Base-by-base conservation (phyloP, 345 rosid genomes). In the Draba incana region DNA sequence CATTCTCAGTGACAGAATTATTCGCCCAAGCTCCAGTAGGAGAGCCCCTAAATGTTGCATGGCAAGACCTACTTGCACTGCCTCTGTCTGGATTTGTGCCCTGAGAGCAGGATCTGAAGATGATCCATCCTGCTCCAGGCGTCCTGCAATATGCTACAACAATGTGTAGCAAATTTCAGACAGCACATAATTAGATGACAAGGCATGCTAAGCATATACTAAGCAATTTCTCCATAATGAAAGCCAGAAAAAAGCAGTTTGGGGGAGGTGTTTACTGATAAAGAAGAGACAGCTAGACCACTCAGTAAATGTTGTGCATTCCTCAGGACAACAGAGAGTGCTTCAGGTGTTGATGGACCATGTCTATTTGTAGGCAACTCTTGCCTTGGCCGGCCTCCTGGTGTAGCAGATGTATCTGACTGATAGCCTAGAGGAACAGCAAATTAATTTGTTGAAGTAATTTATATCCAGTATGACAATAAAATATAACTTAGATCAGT, bases 1-100 rank as follows among this genome's bases (percentile, higher is more conserved):
- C 96, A 88, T 83, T 20, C 87, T 90, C 85, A 93, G 61, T 2
- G 90, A 83, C 79, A 91, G 75, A 48, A 91, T 81, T 8, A 90
- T 84, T 50, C 99, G 92, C 42, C 99, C 99, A 78, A 94, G 94
- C 89, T 94, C 99, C 68, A 91, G 81, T 64, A 94, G 79, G 45
- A 94, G 88, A 52, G 99, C 86, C 61, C 97, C 99, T 58, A 91
- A 61, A 79, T 91, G 90, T 71, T 87, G 98, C 96, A 88, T 83
- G 51, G 89, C 84, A 64, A 85, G 78, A 43, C 99, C 98, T 48
- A 75, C 77, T 71, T 79, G 91, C 42, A 75, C 74, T 33, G 93
- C 79, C 80, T 94, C 98, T 39, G 88, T 39, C 83, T 89, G 97
- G 65, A 94, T 81, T 76, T 84, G 93, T 41, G 77, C 77, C 84